Evolutionary conservation across 2,329 filamentous ascomycete species (phyloP).

Genomic region (Epichloe sylvatica): DNA sequence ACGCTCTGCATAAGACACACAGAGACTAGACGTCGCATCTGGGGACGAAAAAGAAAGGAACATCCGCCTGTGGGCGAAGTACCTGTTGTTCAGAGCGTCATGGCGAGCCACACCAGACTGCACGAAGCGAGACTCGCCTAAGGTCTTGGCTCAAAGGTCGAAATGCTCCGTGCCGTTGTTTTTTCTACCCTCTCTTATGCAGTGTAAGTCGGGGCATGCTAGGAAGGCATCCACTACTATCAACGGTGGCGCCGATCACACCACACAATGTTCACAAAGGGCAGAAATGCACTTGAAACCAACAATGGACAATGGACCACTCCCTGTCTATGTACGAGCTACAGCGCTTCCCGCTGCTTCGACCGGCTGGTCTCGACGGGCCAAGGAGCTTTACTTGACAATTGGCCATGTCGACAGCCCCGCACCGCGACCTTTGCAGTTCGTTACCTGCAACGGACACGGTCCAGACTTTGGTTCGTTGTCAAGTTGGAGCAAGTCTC

Average conservation of each 20-base stretch:
- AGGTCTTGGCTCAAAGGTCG: conserved; percentile 7
- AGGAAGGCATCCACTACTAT: conserved; percentile 3
- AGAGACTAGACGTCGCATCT: conserved; percentile 8
- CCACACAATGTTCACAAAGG: not conserved
- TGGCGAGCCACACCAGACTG: conserved; percentile 4
- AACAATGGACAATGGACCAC: not conserved
- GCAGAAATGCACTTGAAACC: conserved; percentile 1
- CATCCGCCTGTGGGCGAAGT: not conserved
- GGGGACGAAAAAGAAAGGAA: conserved; percentile 10
- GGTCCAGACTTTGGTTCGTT: not conserved
- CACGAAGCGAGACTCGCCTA: not conserved
- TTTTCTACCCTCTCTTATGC: conserved; percentile 5
- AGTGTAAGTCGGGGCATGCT: conserved; percentile 1
- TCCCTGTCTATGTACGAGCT: not conserved
- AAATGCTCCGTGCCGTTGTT: conserved; percentile 6
- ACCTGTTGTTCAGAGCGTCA: conserved; percentile 1
- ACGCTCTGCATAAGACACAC: conserved; percentile 5
- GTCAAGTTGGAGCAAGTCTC: not conserved
- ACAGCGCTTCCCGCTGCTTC: not conserved
- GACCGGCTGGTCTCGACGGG: not conserved
- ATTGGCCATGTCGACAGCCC: not conserved
- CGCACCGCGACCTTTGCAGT: conserved; percentile 1
- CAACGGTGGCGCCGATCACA: conserved; percentile 2
- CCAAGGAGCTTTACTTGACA: not conserved
- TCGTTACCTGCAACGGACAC: not conserved